Evolutionary conservation across 139 green algal genomes (phyloP), one percentile per base, ranked within the genome.

Genomic region (Asterochloris sp.): DNA sequence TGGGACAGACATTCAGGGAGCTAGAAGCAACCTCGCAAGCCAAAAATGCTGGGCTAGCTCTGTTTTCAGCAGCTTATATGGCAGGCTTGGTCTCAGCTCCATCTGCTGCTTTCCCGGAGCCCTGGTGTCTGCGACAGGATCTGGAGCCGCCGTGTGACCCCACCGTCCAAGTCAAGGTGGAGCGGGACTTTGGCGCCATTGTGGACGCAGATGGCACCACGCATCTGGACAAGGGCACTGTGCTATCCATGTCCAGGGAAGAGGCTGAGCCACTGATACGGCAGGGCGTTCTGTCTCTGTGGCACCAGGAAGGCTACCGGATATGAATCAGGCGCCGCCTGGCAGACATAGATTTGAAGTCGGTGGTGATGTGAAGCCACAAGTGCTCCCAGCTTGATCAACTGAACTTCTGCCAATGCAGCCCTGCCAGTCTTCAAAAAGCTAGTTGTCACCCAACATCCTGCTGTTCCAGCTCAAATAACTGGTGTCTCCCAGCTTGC

Each of bases 101-200:
- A 54, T 54, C 38, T 24, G 19, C 69, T 27, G 27, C 60, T 79
- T 60, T 28, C 15, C 11, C 19, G 26, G 75, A 26, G 14, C 23
- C 19, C 13, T 80, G 27, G 15, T 61, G 23, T 29, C 23, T 28
- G 26, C 12, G 74, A 64, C 87, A 90, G 87, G 89, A 92, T 68
- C 71, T 82, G 74, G 47, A 71, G 17, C 89, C 89, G 11, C 89
- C 89, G 0, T 86, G 91, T 28, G 89, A 90, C 74, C 89, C 89
- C 6, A 87, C 82, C 67, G 83, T 92, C 11, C 81, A 91, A 73
- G 88, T 92, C 26, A 78, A 81, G 17, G 88, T 91, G 38, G 76
- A 93, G 79, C 76, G 83, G 14, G 89, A 92, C 60, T 80, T 69
- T 69, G 76, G 76, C 12, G 76, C 67, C 16, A 80, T 80, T 61